Evolutionary conservation across 768 basidiomycete species (phyloP).

Genomic region (Polyporus arcularius): DNA sequence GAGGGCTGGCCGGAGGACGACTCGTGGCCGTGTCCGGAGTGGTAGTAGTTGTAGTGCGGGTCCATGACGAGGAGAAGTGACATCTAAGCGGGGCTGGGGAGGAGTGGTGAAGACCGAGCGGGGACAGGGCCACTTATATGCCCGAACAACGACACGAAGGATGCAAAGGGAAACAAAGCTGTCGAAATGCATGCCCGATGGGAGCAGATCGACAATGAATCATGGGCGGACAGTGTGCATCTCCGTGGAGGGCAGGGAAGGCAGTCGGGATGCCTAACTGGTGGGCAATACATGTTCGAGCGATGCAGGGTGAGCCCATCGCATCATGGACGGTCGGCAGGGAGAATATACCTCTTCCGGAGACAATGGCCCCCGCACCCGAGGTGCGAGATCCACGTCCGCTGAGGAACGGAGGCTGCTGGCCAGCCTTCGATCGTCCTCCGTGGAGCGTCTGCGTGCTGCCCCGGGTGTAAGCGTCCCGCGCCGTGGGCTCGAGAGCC

Average conservation of each 20-base stretch:
- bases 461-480: neutral
- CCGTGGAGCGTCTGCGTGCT: slow-evolving; percentile 5
- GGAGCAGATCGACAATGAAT: slow-evolving; percentile 24
- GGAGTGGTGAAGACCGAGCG: slow-evolving; percentile 1
- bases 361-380: neutral
- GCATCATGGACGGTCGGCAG: slow-evolving; percentile 6
- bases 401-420: neutral
- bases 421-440: slow-evolving; percentile 9
- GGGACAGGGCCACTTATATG: slow-evolving; percentile 14
- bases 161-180: slow-evolving; percentile 12
- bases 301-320: slow-evolving; percentile 1
- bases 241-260: slow-evolving; percentile 2
- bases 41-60: slow-evolving; percentile 15
- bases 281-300: slow-evolving; percentile 1
- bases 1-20: slow-evolving; percentile 11
- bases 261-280: slow-evolving; percentile 11
- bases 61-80: slow-evolving; percentile 14
- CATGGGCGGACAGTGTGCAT: slow-evolving; percentile 11
- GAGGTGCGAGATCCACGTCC: neutral
- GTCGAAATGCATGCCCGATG: slow-evolving; percentile 17
- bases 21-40: slow-evolving; percentile 4
- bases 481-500: neutral
- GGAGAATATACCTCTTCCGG: neutral
- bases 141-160: slow-evolving; percentile 11
- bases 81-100: slow-evolving; percentile 8